Evolutionary conservation across 2,329 filamentous ascomycete species (phyloP), one percentile per base, ranked within the genome.

Genomic region (Knoxdaviesia capensis): DNA sequence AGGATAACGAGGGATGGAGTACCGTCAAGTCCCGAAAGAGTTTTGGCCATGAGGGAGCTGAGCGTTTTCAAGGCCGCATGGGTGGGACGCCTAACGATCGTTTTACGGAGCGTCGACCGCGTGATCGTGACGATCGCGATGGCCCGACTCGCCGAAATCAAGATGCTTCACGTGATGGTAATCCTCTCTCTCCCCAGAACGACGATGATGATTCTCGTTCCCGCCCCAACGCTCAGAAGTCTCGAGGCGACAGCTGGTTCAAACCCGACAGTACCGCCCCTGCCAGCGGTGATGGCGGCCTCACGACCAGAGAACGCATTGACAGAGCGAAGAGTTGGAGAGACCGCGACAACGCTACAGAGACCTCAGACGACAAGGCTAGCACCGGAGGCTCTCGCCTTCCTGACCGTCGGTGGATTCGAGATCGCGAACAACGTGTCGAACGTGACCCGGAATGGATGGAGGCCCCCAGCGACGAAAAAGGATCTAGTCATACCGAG

Each of bases 371-470:
- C 41, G 80, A 84, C 49, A 78, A 78, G 64, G 63, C 64, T 43
- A 61, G 57, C 35, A 70, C 66, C 47, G 58, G 59, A 36, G 54
- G 48, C 42, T 42, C 43, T 31, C 44, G 44, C 6, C 43, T 44
- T 32, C 59, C 59, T 32, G 66, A 69, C 30, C 59, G 65, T 48
- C 63, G 67, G 44, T 74, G 72, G 66, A 70, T 71, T 45, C 63
- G 69, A 43, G 70, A 74, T 45, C 58, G 64, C 44, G 68, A 63
- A 10, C 67, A 68, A 33, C 69, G 71, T 44, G 61, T 70, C 48
- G 85, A 92, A 54, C 77, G 82, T 48, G 84, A 93, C 41, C 87
- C 88, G 5, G 87, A 94, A 58, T 94, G 87, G 88, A 68, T 94
- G 58, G 85, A 92, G 53, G 71, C 78, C 45, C 74, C 76, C 10